These are phyloP conservation scores for Daldinia decipiens DNA, from an alignment of 495 filamentous ascomycete genomes.

Conservation along the genomic window DNA sequence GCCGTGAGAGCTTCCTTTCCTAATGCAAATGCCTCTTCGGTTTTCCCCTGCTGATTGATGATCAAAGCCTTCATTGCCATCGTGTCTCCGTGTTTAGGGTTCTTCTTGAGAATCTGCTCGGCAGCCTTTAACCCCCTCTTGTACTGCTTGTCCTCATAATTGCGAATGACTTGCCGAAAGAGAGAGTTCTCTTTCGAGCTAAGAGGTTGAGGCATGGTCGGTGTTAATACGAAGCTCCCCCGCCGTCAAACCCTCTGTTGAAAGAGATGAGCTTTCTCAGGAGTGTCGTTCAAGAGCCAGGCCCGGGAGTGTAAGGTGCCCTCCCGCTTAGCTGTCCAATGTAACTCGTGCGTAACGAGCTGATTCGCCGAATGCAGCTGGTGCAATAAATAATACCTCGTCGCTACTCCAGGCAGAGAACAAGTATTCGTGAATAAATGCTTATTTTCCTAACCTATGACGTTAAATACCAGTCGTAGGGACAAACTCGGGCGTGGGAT, in stretches of 20 bases:
- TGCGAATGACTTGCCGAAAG: slow-evolving; percentile 91
- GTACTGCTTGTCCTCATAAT: slow-evolving; percentile 98
- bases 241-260: slow-evolving; percentile 18
- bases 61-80: slow-evolving; percentile 99
- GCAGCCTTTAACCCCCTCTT: slow-evolving; percentile 95
- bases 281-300: background rate
- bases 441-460: background rate
- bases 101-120: slow-evolving; percentile 92
- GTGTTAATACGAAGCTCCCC: slow-evolving; percentile 23
- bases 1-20: slow-evolving; percentile 90
- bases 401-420: background rate
- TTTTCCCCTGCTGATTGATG: slow-evolving; percentile 88
- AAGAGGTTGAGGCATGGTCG: slow-evolving; percentile 81
- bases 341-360: slow-evolving; percentile 19
- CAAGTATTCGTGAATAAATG: background rate
- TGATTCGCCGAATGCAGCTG: slow-evolving; percentile 3
- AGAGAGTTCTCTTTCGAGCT: slow-evolving; percentile 89
- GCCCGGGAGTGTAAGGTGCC: slow-evolving; percentile 8
- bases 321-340: slow-evolving; percentile 6
- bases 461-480: background rate
- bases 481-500: background rate
- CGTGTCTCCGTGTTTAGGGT: slow-evolving; percentile 96
- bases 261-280: background rate
- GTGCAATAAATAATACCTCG: background rate
- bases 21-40: slow-evolving; percentile 90